Conservation (phyloP, 2,329 filamentous ascomycete genomes). For the Trichophyton equinum region DNA sequence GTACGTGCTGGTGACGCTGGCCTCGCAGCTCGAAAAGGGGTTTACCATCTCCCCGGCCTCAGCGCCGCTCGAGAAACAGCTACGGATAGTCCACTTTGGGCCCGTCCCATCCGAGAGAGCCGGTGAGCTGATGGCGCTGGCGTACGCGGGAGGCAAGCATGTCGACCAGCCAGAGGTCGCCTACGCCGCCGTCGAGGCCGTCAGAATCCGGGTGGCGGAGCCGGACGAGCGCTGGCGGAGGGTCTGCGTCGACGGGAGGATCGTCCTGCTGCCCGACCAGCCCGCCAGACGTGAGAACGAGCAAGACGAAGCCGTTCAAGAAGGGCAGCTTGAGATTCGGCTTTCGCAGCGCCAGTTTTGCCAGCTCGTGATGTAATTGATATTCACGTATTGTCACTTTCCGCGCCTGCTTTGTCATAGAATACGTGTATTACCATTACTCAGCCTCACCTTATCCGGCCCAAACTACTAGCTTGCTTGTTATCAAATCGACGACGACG, state of each 20-base stretch:
- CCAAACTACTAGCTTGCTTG: too few relatives aligned
- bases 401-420: not conserved
- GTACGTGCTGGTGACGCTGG: conserved; percentile 64
- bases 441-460: not conserved
- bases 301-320: conserved; percentile 41
- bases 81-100: conserved; percentile 66
- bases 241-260: conserved; percentile 84
- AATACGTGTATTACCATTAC: not conserved
- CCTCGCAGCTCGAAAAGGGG: conserved; percentile 67
- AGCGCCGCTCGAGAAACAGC: conserved; percentile 54
- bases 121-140: conserved; percentile 62
- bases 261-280: conserved; percentile 52
- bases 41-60: conserved; percentile 72
- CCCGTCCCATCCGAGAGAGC: conserved; percentile 51
- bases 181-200: conserved; percentile 57
- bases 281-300: too few relatives aligned
- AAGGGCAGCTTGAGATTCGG: conserved; percentile 53
- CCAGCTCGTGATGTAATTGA: conserved; percentile 7
- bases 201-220: conserved; percentile 59
- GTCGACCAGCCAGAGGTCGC: conserved; percentile 45
- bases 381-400: not conserved
- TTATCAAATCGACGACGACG: not conserved
- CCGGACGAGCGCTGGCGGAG: conserved; percentile 56
- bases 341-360: conserved; percentile 7
- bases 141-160: conserved; percentile 47